Conservation (phyloP, 129 eudicot species). For the Lactuca sativa region DNA sequence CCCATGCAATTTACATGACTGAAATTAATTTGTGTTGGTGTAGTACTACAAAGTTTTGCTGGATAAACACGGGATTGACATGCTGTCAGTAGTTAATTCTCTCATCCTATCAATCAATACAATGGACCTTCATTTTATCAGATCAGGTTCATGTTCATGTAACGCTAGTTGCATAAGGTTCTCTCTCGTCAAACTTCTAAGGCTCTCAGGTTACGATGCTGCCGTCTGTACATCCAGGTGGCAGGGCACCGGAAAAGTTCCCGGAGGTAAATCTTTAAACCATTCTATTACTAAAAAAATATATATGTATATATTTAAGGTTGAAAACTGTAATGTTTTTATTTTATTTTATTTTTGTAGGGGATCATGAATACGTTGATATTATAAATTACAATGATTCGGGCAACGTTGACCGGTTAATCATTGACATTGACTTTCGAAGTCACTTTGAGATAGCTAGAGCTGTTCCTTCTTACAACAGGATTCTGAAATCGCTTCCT, state of each 20-base stretch:
- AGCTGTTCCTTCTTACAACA: slow-evolving; percentile 74
- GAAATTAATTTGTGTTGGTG: slow-evolving; percentile 8
- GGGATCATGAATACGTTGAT: slow-evolving; percentile 89
- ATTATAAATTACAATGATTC: slow-evolving; percentile 44
- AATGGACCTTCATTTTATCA: slow-evolving; percentile 54
- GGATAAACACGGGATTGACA: slow-evolving; percentile 67
- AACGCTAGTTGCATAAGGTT: slow-evolving; percentile 80
- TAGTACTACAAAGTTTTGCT: slow-evolving; percentile 59
- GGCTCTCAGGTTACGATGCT: slow-evolving; percentile 85
- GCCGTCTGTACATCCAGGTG: slow-evolving; percentile 79
- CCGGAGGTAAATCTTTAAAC: slow-evolving; percentile 64
- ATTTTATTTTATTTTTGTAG: slow-evolving; percentile 32
- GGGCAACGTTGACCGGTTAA: slow-evolving; percentile 57
- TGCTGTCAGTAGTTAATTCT: slow-evolving; percentile 67
- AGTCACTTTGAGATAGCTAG: slow-evolving; percentile 97
- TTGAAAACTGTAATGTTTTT: not conserved
- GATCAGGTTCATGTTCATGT: slow-evolving; percentile 65
- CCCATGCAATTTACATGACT: slow-evolving; percentile 9
- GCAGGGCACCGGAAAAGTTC: slow-evolving; percentile 80
- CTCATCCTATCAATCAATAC: slow-evolving; percentile 55
- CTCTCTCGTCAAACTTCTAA: slow-evolving; percentile 68
- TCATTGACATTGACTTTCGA: slow-evolving; percentile 80
- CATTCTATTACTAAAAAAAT: not conserved
- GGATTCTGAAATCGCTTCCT: slow-evolving; percentile 64
- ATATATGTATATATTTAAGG: not conserved